Percentiles rank a stretch among this genome's conserved stretches.
These are phyloP conservation scores for Chaetomium sp. DNA, from an alignment of 2,329 filamentous ascomycete species.

Conservation along the genomic window DNA sequence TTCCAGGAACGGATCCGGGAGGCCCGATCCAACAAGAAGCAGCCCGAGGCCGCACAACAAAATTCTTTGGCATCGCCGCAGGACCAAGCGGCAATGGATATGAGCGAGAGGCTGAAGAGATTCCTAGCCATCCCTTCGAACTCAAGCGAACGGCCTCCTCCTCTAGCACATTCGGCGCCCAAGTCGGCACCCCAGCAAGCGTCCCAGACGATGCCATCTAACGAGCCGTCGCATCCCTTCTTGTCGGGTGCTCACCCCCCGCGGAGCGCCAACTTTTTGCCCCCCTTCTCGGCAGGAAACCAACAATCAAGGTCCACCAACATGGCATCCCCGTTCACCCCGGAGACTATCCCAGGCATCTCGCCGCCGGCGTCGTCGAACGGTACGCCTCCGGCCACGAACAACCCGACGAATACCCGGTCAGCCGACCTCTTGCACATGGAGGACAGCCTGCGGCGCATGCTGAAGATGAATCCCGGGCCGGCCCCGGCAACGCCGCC, in stretches of 20 bases:
- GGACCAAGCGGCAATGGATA: conserved; percentile 38
- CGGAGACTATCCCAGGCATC: neutral
- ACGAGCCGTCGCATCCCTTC: neutral
- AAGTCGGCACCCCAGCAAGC: neutral
- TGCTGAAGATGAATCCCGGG: conserved; percentile 46
- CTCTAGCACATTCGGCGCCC: neutral
- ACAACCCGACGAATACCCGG: conserved; percentile 27
- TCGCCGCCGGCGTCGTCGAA: conserved; percentile 12
- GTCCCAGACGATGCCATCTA: neutral
- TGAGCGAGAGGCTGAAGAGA: conserved; percentile 57
- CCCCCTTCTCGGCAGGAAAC: neutral
- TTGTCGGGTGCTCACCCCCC: neutral
- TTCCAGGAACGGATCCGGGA: conserved; percentile 64
- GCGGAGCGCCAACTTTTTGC: neutral
- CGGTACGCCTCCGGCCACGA: conserved; percentile 23
- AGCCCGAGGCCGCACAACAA: conserved; percentile 21
- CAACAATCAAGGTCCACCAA: neutral
- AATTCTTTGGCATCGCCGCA: conserved; percentile 20
- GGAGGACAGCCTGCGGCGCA: conserved; percentile 57
- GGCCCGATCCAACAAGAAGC: conserved; percentile 45
- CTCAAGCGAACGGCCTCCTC: conserved; percentile 11
- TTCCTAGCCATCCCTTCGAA: conserved; percentile 46
- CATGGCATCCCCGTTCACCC: neutral
- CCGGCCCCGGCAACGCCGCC: neutral
- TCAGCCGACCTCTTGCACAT: conserved; percentile 50